Evolutionary conservation across 352 stramenopile species (phyloP).

Genomic region (Phytophthora tubulina): DNA sequence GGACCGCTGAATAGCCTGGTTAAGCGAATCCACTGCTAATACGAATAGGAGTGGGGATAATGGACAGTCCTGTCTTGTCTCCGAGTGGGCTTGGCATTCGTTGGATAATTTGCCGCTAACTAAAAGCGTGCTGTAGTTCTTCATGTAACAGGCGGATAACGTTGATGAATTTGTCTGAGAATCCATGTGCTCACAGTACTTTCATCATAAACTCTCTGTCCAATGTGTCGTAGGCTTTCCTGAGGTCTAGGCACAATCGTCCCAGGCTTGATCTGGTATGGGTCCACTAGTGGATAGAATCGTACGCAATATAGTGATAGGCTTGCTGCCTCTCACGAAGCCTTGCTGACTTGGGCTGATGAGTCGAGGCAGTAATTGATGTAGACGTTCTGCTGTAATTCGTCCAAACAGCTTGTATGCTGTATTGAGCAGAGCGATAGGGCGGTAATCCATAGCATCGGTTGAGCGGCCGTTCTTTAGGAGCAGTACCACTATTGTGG

Average conservation of each 20-base stretch:
- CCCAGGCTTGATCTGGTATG: neutral
- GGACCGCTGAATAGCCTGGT: no score
- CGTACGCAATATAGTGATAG: neutral
- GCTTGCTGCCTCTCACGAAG: neutral
- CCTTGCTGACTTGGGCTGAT: neutral
- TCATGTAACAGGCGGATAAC: neutral
- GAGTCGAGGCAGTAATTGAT: neutral
- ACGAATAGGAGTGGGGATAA: neutral
- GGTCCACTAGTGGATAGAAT: neutral
- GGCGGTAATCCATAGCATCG: slow-evolving; percentile 2
- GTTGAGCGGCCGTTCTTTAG: neutral
- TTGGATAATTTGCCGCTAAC: neutral
- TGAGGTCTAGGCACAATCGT: neutral
- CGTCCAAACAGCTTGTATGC: neutral
- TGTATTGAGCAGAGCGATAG: neutral
- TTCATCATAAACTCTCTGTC: neutral
- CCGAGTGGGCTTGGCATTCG: neutral
- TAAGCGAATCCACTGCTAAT: neutral
- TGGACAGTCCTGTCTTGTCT: neutral
- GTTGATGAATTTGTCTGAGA: neutral
- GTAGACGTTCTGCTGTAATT: neutral
- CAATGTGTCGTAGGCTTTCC: slow-evolving; percentile 4
- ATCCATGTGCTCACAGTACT: neutral
- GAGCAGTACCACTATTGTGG: neutral
- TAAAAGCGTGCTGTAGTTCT: neutral